Evolutionary conservation across 768 basidiomycete species (phyloP), one percentile per base, ranked within the genome.

Genomic region (Mycena galericulata): DNA sequence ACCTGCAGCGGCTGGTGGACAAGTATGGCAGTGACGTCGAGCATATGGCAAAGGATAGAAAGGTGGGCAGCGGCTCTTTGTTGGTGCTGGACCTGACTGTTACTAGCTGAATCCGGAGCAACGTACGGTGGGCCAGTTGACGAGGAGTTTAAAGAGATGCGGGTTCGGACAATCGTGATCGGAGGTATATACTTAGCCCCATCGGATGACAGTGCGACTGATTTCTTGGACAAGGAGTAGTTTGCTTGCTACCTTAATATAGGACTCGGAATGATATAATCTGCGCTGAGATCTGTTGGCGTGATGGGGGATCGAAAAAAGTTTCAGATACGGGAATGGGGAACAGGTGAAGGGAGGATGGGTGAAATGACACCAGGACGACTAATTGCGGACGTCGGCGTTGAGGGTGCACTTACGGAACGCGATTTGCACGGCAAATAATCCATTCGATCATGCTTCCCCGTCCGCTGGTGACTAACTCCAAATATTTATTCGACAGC

Each of bases 71-170:
- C 26, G 30, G 18, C 41, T 51, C 38, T 47, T 41, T 64, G 47
- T 45, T 32, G 32, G 40, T 41, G 36, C 24, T 30, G 17, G 29
- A 4, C 20, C 57, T 59, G 51, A 62, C 54, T 26, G 8, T 22
- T n/a, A 36, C 27, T 60, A 72, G 79, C 78, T 92, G 65, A 98
- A 99, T 77, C 80, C 87, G 18, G 91, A 90, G 78, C 97, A 99
- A 81, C 88, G 91, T 75, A 98, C 96, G 2, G 86, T 83, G 34
- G 96, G 94, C 20, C 90, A 95, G 81, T 78, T 98, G 74, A 82
- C 77, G 73, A 84, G 89, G 75, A 91, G 88, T 32, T 80, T 93
- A 67, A 80, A 77, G 69, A 88, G 86, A 75, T 88, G 89, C 36
- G 87, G 88, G 15, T 74, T 87, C 63, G 68, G 49, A 60, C 65